Evolutionary conservation across 2,329 filamentous ascomycete genomes (phyloP), one percentile per base, ranked within the genome.

Genomic region (Nothopassalora personata): DNA sequence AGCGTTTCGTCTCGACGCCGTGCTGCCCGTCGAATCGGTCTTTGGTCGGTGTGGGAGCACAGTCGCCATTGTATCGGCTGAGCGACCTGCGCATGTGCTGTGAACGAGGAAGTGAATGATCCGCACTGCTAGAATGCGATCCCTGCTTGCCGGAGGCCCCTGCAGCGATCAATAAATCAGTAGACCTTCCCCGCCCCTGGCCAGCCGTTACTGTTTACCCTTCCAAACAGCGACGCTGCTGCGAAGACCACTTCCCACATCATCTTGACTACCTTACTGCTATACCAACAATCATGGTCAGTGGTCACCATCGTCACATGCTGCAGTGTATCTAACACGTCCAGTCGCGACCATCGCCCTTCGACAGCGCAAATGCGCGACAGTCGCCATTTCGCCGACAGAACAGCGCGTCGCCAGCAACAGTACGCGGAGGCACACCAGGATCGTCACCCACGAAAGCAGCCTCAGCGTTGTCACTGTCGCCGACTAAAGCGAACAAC

Each of bases 361-460:
- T 64, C 57, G 63, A 66, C 15, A 57, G 39, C 30, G 31, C 59
- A 13, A 51, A 47, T n/a, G 66, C 59, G 53, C 65, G 71, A 52
- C 68, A 73, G 62, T 72, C 71, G 34, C 71, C 72, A 0, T 74
- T 72, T 58, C 63, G 64, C 23, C 66, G 70, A n/a, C 69, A 71
- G 56, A 68, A 70, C 65, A 71, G 63, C 49, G 63, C 59, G n/a
- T 71, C 63, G 43, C 68, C 67, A 59, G 66, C 67, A 50, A 67
- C 64, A 33, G 56, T 61, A 27, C 63, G 65, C 15, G 72, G 71
- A 30, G 68, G 69, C n/a, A 77, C 76, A 11, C 74, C 76, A 5
- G 73, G 67, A 51, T 70, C 67, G 51, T 78, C 76, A 43, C 75
- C 75, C 19, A 69, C 74, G 13, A 77, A 78, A 54, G 46, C 57